Evolutionary conservation across 164 flowering plant genomes (phyloP).

Genomic region (Liriodendron chinense): DNA sequence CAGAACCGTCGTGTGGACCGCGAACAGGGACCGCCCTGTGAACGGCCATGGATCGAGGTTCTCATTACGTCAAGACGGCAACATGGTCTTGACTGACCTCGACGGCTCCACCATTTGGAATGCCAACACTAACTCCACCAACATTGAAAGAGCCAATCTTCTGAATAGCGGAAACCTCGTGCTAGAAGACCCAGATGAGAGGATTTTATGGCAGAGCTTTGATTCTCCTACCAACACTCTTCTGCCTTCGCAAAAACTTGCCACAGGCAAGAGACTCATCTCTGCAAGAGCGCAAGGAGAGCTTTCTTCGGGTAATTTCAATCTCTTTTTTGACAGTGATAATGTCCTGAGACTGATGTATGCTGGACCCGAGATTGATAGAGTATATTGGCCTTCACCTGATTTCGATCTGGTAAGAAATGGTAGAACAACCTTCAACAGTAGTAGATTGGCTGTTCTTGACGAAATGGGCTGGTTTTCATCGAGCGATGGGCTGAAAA

Average conservation of each 20-base stretch:
- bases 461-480: conserved; percentile 14
- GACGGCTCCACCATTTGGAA: conserved; percentile 12
- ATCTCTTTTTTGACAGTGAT: conserved; percentile 9
- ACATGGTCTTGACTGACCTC: not conserved
- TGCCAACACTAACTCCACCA: conserved; percentile 7
- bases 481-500: conserved; percentile 9
- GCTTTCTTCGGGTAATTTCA: conserved; percentile 4
- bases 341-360: conserved; percentile 12
- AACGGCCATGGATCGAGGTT: conserved; percentile 8
- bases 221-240: conserved; percentile 13
- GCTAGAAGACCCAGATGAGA: conserved; percentile 2
- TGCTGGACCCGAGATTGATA: conserved; percentile 9
- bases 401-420: not conserved
- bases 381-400: conserved; percentile 14
- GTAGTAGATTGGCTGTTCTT: conserved; percentile 11
- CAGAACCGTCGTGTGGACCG: conserved; percentile 15
- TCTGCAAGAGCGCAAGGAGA: not conserved
- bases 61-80: not conserved
- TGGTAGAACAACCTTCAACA: conserved; percentile 16
- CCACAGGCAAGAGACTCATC: conserved; percentile 4
- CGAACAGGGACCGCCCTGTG: conserved; percentile 13
- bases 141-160: not conserved
- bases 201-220: conserved; percentile 11
- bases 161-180: conserved; percentile 11
- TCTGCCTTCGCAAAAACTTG: conserved; percentile 8